Base-by-base conservation (phyloP, 495 filamentous ascomycete species). In the Hypomontagnella monticulosa region DNA sequence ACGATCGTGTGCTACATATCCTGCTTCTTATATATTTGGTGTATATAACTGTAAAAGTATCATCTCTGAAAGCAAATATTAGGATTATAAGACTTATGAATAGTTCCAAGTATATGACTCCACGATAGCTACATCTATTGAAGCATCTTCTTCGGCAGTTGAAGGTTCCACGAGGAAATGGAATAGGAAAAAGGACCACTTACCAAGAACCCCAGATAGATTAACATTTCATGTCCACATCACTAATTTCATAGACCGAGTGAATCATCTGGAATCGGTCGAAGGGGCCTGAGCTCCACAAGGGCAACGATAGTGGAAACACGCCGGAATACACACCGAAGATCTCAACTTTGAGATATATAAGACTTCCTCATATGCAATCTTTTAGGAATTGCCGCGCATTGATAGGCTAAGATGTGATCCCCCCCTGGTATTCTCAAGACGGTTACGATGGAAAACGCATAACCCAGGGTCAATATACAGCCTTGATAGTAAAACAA, bases 341-440 rank as follows among this genome's bases (percentile, higher is more conserved):
- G 66, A 70, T 70, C 66, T 54, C 57, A 65, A 61, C 66, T 61
- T 63, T 69, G 15, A 55, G 59, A 61, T 59, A 59, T 63, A 40
- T 60, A 61, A 41, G 54, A 53, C 18, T 10, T 33, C 51, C 40
- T 65, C 54, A 41, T 51, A 55, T 23, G 51, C 56, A 50, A 44
- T 38, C 44, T 42, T 60, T 54, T 46, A 10, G 57, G 44, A 30
- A 37, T 3, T 38, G 66, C 66, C 66, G 61, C 61, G 66, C 36
- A 27, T 27, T 51, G 57, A 37, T 69, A 63, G 50, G 55, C 33
- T 12, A 36, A 49, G 38, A 38, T 16, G 38, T 27, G 36, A 41
- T 8, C 23, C 20, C 42, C 23, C 58, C 59, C 48, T 60, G 60
- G 50, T n/a, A 55, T 56, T 60, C 56, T 34, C 32, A 50, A 43